Evolutionary conservation across 2,329 filamentous ascomycete species (phyloP), one percentile per base, ranked within the genome.

Genomic region (Cladobotryum mycophilum): DNA sequence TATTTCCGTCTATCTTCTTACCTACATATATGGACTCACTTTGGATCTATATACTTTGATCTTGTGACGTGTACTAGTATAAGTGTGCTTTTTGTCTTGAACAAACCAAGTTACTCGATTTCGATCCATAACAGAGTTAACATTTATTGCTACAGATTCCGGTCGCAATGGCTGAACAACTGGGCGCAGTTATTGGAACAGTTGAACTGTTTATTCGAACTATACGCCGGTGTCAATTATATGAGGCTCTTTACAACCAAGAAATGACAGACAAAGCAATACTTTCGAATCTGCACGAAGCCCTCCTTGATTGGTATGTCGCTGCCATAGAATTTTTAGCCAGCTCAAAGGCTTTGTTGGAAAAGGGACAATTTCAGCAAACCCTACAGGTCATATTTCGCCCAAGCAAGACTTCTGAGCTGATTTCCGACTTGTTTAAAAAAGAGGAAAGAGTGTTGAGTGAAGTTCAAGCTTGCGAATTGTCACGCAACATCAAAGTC

Each of bases 141-240:
- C 25, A 30, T 30, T 30, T 4, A 30, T 30, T 30, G 25, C 3
- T 0, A 11, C 37, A 52, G 49, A 52, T 52, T 12, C 45, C 49
- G 1, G 49, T 48, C 0, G 12, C 20, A 5, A 22, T 44, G 4
- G 20, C 42, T 1, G 49, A 48, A n/a, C 45, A 52, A 13, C 40
- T 44, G 3, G 45, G 15, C 2, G 38, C 45, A n/a, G 22, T 52
- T 18, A 13, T 47, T 2, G 49, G 45, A 36, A 47, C 41, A 8
- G 35, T 41, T 13, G 25, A 47, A 7, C 44, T 34, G 35, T 52
- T 52, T 15, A 12, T n/a, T 17, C 35, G 45, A 3, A 52, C 47
- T 44, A 33, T 52, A 22, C 45, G 45, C 11, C 41, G 49, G 43
- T 45, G 45, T 1, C 22, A 52, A 12, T 18, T 52, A 1, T 52